Conservation (phyloP, 345 rosid genomes). For the Fremontodendron californicum region DNA sequence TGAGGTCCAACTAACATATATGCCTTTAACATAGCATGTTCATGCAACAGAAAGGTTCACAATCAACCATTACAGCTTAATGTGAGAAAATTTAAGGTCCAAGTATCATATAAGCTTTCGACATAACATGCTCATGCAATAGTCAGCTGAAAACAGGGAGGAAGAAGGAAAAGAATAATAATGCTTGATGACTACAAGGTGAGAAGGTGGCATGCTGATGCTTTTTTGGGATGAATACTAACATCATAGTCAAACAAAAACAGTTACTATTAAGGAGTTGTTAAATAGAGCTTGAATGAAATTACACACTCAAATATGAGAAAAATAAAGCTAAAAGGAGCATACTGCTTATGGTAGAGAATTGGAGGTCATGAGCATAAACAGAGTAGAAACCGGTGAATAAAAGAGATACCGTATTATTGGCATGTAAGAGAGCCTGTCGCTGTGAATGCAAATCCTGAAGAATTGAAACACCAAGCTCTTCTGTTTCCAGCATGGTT, state of each 20-base stretch:
- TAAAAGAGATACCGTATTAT: conserved; percentile 49
- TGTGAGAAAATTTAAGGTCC: not conserved
- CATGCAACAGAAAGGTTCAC: not conserved
- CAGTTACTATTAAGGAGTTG: not conserved
- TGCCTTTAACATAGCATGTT: not conserved
- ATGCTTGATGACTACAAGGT: not conserved
- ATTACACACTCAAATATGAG: not conserved
- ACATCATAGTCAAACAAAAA: not conserved
- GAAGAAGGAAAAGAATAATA: not conserved
- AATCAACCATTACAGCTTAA: not conserved
- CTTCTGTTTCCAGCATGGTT: conserved; percentile 97
- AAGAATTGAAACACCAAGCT: conserved; percentile 95
- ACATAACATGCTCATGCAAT: not conserved
- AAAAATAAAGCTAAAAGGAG: not conserved
- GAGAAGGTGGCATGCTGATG: not conserved
- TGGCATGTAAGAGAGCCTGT: conserved; percentile 73
- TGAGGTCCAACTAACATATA: not conserved
- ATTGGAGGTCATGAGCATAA: not conserved
- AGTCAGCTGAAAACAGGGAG: not conserved
- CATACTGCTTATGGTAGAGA: not conserved
- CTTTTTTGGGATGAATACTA: not conserved
- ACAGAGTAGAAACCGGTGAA: not conserved
- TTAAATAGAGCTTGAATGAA: not conserved
- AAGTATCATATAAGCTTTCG: not conserved
- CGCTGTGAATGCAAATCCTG: conserved; percentile 90